Evolutionary conservation across 2,329 filamentous ascomycete genomes (phyloP).

Genomic region (Fusarium duplospermum): DNA sequence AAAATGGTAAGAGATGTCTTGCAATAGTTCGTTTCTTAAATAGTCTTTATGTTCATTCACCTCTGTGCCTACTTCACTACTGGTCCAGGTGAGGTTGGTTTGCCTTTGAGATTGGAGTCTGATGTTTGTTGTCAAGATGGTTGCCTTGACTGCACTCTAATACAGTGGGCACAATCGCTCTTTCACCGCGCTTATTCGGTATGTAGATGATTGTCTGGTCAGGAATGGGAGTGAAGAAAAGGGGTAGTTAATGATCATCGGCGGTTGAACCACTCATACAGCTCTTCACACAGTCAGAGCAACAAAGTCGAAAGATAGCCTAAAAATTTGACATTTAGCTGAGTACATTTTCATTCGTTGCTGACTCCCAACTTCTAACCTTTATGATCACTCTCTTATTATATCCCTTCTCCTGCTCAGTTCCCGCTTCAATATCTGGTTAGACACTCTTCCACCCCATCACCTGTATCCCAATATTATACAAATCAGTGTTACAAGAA

Average conservation of each 20-base stretch:
- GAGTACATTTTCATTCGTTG: not conserved
- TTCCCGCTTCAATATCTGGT: not conserved
- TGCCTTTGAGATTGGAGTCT: not conserved
- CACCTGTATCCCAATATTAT: not conserved
- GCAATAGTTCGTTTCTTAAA: not conserved
- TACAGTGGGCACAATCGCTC: not conserved
- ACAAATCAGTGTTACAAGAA: not conserved
- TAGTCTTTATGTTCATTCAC: not conserved
- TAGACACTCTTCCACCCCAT: not conserved
- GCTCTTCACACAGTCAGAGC: not conserved
- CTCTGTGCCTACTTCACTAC: not conserved
- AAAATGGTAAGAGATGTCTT: not conserved
- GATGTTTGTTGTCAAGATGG: not conserved
- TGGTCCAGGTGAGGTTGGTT: not conserved
- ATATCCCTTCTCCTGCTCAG: not conserved
- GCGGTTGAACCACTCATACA: not conserved
- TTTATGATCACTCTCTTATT: not conserved
- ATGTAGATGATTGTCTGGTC: not conserved
- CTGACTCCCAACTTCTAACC: not conserved
- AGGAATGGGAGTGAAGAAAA: not conserved
- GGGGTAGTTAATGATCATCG: not conserved
- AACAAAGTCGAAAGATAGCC: not conserved
- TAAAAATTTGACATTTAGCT: not conserved
- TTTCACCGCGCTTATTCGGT: no score
- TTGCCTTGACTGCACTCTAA: not conserved